Evolutionary conservation across 2,329 filamentous ascomycete genomes (phyloP), one percentile per base, ranked within the genome.

Genomic region (Talaromyces sp.): DNA sequence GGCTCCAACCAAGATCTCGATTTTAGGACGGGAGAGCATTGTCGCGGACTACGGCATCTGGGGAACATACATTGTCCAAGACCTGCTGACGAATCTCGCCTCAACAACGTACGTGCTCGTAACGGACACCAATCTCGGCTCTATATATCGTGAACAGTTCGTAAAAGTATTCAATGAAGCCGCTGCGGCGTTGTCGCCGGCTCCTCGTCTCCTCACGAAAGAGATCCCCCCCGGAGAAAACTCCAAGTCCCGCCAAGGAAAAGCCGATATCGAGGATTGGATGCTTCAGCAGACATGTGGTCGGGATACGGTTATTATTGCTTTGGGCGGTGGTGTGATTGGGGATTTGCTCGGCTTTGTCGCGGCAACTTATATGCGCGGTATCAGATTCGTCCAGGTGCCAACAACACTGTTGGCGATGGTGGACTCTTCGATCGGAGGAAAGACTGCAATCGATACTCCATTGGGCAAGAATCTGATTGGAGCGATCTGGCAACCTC

Each of bases 301-400:
- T 31, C 86, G 95, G 70, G 95, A 99, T 78, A 97, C 93, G 0
- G 91, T 99, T 69, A 89, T 99, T 66, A 91, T 99, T 75, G 95
- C 95, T 27, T 86, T 99, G 10, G 95, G 95, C 37, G 95, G 95
- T 69, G 95, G 95, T 65, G 95, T 99, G 67, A 97, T 99, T 78
- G 95, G 95, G 37, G 95, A 99, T 78, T 90, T 99, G 90, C 93
- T 97, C 68, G 95, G 95, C 61, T 99, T 96, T 76, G 93, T 98
- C 60, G 95, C 95, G 24, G 93, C 95, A 45, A 99, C 95, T 43
- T 99, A 98, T 81, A 99, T 99, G 95, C 90, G 95, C 70, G 95
- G 95, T 64, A 90, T 99, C 68, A 91, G 91, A 70, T 97, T 97
- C 76, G 93, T 97, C 49, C 95, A 99, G 79, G 93, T 99, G 56